Evolutionary conservation across 306 rosid species (phyloP).

Genomic region (Alnus rubra): DNA sequence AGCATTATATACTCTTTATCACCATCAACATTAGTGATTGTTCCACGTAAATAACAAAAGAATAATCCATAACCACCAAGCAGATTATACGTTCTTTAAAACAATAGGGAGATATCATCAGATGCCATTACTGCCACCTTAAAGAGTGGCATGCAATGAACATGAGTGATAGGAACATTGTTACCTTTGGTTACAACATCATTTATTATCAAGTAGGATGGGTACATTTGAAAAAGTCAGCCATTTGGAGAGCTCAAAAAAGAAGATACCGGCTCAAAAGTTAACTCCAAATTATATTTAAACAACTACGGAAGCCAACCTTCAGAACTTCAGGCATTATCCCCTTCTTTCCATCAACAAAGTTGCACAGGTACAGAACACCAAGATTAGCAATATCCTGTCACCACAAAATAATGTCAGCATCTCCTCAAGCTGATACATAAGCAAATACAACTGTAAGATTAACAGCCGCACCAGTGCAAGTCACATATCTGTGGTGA

Average conservation of each 20-base stretch:
- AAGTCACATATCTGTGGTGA: not conserved
- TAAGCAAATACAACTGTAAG: not conserved
- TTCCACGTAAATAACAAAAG: not conserved
- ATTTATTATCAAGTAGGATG: not conserved
- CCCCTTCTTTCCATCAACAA: constrained; percentile 53
- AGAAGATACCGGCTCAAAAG: not conserved
- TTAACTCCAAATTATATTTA: constrained; percentile 13
- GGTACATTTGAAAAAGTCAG: not conserved
- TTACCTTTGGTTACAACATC: not conserved
- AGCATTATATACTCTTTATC: not conserved
- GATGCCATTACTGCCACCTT: not conserved
- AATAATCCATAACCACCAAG: not conserved
- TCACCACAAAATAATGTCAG: constrained; percentile 30
- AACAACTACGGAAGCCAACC: constrained; percentile 44
- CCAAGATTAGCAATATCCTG: constrained; percentile 78
- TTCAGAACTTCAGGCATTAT: constrained; percentile 55
- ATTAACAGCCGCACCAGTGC: not conserved
- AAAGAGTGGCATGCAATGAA: not conserved
- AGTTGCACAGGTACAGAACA: constrained; percentile 56
- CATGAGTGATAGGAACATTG: not conserved
- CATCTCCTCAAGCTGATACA: constrained; percentile 15
- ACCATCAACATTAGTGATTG: not conserved
- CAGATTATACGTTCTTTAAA: not conserved
- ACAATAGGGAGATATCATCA: not conserved
- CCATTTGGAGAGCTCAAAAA: not conserved